These are phyloP conservation scores for Yamadazyma kanchanaburiensis DNA, from an alignment of 1,139 yeast genomes.

Conservation along the genomic window DNA sequence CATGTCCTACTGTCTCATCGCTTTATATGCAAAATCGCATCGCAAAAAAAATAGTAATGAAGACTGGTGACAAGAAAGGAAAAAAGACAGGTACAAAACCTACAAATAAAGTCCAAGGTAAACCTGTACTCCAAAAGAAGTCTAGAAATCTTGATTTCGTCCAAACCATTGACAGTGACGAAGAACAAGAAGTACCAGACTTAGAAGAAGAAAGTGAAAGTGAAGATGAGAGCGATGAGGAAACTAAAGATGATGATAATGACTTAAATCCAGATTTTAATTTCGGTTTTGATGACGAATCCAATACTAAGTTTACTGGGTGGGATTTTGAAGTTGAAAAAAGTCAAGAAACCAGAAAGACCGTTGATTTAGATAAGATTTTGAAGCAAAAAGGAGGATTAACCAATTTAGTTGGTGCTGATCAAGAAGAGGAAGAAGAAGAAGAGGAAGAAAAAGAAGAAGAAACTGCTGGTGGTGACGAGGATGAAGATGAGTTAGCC, in stretches of 20 bases:
- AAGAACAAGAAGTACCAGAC: constrained; percentile 15
- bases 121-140: constrained; percentile 1
- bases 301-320: constrained; percentile 55
- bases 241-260: constrained; percentile 23
- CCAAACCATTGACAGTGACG: constrained; percentile 20
- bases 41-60: constrained; percentile 1
- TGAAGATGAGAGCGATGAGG: constrained; percentile 16
- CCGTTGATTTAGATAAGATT: constrained; percentile 84
- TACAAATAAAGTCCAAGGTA: constrained; percentile 1
- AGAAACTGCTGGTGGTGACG: constrained; percentile 22
- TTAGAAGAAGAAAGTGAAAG: constrained; percentile 24
- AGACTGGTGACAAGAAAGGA: too few species aligned
- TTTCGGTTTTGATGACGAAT: constrained; percentile 56
- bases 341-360: constrained; percentile 40
- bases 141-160: constrained; percentile 9
- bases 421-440: constrained; percentile 26
- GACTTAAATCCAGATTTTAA: constrained; percentile 73
- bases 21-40: constrained; percentile 1
- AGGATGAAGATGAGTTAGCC: constrained; percentile 51
- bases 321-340: constrained; percentile 71
- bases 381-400: constrained; percentile 80
- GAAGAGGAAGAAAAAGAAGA: constrained; percentile 26
- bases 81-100: not conserved
- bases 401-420: constrained; percentile 44
- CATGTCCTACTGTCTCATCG: too few species aligned